Evolutionary conservation across 1,284 basidiomycete genomes (phyloP), one percentile per base, ranked within the genome.

Genomic region (Ganoderma sinense): DNA sequence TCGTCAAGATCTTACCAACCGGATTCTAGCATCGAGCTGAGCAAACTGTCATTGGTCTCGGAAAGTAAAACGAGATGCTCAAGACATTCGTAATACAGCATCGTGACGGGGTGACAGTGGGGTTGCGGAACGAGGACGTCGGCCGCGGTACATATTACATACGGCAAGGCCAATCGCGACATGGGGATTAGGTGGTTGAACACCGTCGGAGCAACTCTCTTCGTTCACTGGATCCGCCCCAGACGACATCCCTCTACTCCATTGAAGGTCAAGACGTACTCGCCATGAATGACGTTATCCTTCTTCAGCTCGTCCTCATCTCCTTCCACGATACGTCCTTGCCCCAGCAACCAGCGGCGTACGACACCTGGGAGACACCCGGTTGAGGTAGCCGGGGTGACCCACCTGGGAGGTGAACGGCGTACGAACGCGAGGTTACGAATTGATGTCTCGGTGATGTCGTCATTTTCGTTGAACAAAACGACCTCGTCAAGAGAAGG

Each of bases 321-420:
- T 55, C 85, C 87, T 75, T 88, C 86, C 18, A 79, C 75, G 53
- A 93, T 84, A 3, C 83, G 82, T n/a, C 83, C 84, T 60, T 88
- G 84, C 67, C 89, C 87, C 31, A 94, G 79, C 6, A 94, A 79
- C 85, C 87, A 91, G 45, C 89, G 83, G 18, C 93, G 84, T 69
- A 89, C 82, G 43, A 92, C 88, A 20, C 93, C 93, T 10, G 86
- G 80, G n/a, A 94, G 83, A 75, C 92, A 93, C 20, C 93, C 92
- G 26, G 85, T 85, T 0, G 81, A 78, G 13, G 83, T 73, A 2
- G 84, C 75, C 20, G 93, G 93, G 1, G 93, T 94, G 62, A 91
- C 72, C 93, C 93, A 94, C 18, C 70, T 74, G 3, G 82, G 79
- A 31, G 74, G 74, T 4, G 65, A 63, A 11, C 73, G 70, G 2